Percentiles rank a stretch among this genome's conserved stretches.
Conservation (phyloP, 352 stramenopile genomes). For the Phytophthora pistaciae region DNA sequence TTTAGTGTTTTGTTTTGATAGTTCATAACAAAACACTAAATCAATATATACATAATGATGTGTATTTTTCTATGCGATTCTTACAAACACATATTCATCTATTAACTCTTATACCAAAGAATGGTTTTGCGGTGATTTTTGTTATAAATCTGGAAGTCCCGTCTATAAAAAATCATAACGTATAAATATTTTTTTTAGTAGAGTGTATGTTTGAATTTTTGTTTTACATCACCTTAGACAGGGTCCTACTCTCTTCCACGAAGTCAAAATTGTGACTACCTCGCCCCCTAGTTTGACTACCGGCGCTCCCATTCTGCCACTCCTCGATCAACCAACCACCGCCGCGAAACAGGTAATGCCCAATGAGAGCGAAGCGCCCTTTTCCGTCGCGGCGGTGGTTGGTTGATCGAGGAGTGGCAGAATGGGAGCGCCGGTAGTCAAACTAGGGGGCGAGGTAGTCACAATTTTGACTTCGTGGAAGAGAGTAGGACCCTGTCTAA, state of each 20-base stretch:
- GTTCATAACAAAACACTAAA: no score
- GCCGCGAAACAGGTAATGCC: slow-evolving; percentile 39
- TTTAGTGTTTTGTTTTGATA: no score
- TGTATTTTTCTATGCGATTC: no score
- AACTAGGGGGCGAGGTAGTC: background rate
- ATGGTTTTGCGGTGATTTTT: no score
- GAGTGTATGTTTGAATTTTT: no score
- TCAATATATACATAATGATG: no score
- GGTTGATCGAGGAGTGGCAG: slow-evolving; percentile 37
- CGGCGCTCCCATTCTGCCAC: slow-evolving; percentile 20
- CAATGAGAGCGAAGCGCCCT: slow-evolving; percentile 73
- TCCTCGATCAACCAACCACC: slow-evolving; percentile 39
- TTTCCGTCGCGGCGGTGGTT: slow-evolving; percentile 64
- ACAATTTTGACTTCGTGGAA: background rate
- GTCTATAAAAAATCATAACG: no score
- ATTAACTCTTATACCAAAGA: no score
- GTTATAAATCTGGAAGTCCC: no score
- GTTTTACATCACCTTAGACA: slow-evolving; percentile 1
- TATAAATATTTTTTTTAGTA: no score
- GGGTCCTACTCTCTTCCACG: background rate
- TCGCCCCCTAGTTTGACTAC: background rate
- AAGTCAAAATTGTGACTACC: background rate
- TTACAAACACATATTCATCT: no score
- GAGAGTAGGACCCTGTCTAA: slow-evolving; percentile 2
- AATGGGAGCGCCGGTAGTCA: slow-evolving; percentile 11